A percentile compares a stretch with the other conserved stretches of the same genome.
phyloP scores from a whole-genome alignment of 73 alveolate genomes.

The Paramecium primaurelia region DNA sequence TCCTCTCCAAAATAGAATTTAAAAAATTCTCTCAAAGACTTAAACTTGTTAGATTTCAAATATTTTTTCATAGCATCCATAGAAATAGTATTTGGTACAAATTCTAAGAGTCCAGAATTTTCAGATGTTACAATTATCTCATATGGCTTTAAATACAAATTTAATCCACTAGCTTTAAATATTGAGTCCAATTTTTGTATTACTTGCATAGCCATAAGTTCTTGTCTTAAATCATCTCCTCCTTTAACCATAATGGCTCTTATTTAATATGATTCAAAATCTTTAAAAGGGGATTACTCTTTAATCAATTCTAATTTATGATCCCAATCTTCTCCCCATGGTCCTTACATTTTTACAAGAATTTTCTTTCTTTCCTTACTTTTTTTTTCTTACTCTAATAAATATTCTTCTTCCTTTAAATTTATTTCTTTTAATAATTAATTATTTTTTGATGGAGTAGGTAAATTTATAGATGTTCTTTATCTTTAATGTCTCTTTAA shows the following conservation, averaged over 20 bases:
- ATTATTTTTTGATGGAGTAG: background rate
- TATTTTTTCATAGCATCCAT: slow-evolving; percentile 94
- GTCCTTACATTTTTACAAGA: slow-evolving; percentile 67
- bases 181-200: slow-evolving; percentile 84
- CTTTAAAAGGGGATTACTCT: slow-evolving; percentile 72
- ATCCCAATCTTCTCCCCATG: slow-evolving; percentile 91
- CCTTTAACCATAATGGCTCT: slow-evolving; percentile 92
- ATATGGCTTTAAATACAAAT: slow-evolving; percentile 91
- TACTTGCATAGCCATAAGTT: slow-evolving; percentile 94
- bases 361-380: slow-evolving; percentile 19
- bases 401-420: slow-evolving; percentile 49
- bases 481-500: slow-evolving; percentile 9
- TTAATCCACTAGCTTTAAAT: slow-evolving; percentile 77
- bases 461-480: background rate
- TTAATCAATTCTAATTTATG: slow-evolving; percentile 66
- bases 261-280: slow-evolving; percentile 78
- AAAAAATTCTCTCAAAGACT: slow-evolving; percentile 74
- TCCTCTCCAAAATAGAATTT: slow-evolving; percentile 77
- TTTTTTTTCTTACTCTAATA: background rate
- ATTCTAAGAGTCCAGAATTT: slow-evolving; percentile 92
- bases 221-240: slow-evolving; percentile 97
- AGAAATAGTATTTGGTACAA: slow-evolving; percentile 90
- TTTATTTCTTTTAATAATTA: slow-evolving; percentile 67
- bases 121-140: slow-evolving; percentile 91
- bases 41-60: slow-evolving; percentile 64